Percentiles rank a stretch among this genome's conserved stretches.
These are phyloP conservation scores for Microcyclospora tardicrescens DNA, from an alignment of 2,329 filamentous ascomycete species.

Conservation along the genomic window DNA sequence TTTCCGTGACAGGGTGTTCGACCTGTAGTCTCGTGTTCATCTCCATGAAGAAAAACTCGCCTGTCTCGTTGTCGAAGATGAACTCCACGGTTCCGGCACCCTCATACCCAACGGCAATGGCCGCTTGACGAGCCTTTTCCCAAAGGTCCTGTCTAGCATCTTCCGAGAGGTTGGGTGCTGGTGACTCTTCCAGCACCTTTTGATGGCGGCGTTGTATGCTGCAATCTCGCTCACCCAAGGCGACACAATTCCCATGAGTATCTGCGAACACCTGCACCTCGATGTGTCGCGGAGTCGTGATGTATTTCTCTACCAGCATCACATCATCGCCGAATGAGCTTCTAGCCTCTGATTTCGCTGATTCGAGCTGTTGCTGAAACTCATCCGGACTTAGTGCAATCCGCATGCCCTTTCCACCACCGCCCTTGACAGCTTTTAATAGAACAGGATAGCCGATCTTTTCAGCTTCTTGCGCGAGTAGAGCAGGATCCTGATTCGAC, in stretches of 20 bases:
- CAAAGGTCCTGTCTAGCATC: slow-evolving; percentile 49
- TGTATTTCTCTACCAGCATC: slow-evolving; percentile 57
- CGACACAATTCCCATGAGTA: slow-evolving; percentile 51
- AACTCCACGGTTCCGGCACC: slow-evolving; percentile 56
- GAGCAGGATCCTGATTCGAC: slow-evolving; percentile 55
- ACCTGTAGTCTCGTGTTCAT: slow-evolving; percentile 81
- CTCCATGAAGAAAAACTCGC: slow-evolving; percentile 58
- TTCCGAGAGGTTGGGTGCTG: slow-evolving; percentile 48
- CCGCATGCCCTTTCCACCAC: slow-evolving; percentile 57
- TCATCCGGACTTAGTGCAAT: slow-evolving; percentile 46
- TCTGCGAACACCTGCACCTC: slow-evolving; percentile 57
- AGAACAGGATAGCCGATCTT: slow-evolving; percentile 55
- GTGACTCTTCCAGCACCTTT: slow-evolving; percentile 54
- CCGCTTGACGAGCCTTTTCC: slow-evolving; percentile 51
- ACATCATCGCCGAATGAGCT: slow-evolving; percentile 54
- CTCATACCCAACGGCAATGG: slow-evolving; percentile 51
- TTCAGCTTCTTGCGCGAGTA: slow-evolving; percentile 56
- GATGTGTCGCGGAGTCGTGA: slow-evolving; percentile 52
- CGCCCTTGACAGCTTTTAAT: slow-evolving; percentile 53
- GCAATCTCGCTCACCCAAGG: slow-evolving; percentile 52
- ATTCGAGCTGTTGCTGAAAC: slow-evolving; percentile 48
- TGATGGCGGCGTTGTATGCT: slow-evolving; percentile 54
- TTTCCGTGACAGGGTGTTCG: slow-evolving; percentile 86
- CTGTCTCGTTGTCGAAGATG: slow-evolving; percentile 55
- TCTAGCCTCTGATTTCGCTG: slow-evolving; percentile 50